These are phyloP conservation scores for Solanum commersonii DNA, from an alignment of 257 asterid species.

Conservation along the genomic window DNA sequence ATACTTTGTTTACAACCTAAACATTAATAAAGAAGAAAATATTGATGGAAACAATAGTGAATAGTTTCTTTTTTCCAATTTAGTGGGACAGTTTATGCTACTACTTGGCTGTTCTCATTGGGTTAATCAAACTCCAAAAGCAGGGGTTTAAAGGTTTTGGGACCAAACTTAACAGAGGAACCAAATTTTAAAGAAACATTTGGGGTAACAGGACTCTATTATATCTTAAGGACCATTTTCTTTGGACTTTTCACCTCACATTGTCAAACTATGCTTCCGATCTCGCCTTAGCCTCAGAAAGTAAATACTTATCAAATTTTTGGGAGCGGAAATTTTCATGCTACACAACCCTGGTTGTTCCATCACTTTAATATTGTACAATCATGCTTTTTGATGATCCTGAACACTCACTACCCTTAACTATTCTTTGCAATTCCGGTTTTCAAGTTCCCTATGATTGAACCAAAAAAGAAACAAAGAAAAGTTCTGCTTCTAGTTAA, in stretches of 20 bases:
- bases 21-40: not conserved
- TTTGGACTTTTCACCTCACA: not conserved
- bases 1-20: not conserved
- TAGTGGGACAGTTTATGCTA: not conserved
- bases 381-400: not conserved
- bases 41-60: not conserved
- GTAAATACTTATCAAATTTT: not conserved
- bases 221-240: not conserved
- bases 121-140: not conserved
- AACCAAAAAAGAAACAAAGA: not conserved
- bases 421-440: not conserved
- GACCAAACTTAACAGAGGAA: not conserved
- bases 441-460: not conserved
- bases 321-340: not conserved
- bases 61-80: not conserved
- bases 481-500: constrained; percentile 1
- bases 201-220: not conserved
- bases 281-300: not conserved
- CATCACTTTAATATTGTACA: not conserved
- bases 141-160: not conserved
- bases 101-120: not conserved
- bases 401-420: not conserved
- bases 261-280: not conserved
- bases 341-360: not conserved
- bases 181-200: not conserved